phyloP scores from a whole-genome alignment of 768 basidiomycete species.

The Scleroderma bovista region DNA sequence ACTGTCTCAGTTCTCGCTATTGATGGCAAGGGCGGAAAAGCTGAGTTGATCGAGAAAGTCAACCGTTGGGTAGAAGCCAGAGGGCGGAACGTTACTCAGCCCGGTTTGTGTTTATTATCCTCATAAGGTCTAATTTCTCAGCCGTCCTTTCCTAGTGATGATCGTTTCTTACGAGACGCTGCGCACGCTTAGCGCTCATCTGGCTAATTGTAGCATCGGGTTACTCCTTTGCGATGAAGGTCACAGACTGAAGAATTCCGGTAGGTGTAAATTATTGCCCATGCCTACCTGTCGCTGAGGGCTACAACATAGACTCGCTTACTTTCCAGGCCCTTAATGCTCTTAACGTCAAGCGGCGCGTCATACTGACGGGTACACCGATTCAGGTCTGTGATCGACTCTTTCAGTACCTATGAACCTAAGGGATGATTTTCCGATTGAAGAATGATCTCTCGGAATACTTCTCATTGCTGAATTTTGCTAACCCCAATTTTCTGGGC shows the following conservation, averaged over 20 bases:
- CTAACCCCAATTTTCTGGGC: slow-evolving; percentile 87
- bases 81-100: slow-evolving; percentile 87
- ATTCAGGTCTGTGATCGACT: slow-evolving; percentile 56
- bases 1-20: slow-evolving; percentile 79
- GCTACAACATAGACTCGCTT: slow-evolving; percentile 56
- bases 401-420: slow-evolving; percentile 5
- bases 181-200: slow-evolving; percentile 68
- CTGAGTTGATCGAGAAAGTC: slow-evolving; percentile 72
- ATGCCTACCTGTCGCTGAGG: slow-evolving; percentile 5
- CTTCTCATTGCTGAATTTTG: slow-evolving; percentile 89
- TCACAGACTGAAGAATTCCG: slow-evolving; percentile 93
- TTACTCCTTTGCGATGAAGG: slow-evolving; percentile 96
- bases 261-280: slow-evolving; percentile 35
- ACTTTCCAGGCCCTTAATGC: slow-evolving; percentile 82
- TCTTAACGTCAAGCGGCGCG: slow-evolving; percentile 83
- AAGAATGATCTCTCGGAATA: slow-evolving; percentile 94
- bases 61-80: slow-evolving; percentile 84
- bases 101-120: slow-evolving; percentile 47
- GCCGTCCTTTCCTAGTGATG: slow-evolving; percentile 60
- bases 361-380: slow-evolving; percentile 91
- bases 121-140: neutral
- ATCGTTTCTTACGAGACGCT: slow-evolving; percentile 98
- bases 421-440: neutral
- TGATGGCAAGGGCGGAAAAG: slow-evolving; percentile 89
- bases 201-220: slow-evolving; percentile 80